These are phyloP conservation scores for Solanum virginianum DNA, from an alignment of 257 asterid genomes.

Conservation along the genomic window DNA sequence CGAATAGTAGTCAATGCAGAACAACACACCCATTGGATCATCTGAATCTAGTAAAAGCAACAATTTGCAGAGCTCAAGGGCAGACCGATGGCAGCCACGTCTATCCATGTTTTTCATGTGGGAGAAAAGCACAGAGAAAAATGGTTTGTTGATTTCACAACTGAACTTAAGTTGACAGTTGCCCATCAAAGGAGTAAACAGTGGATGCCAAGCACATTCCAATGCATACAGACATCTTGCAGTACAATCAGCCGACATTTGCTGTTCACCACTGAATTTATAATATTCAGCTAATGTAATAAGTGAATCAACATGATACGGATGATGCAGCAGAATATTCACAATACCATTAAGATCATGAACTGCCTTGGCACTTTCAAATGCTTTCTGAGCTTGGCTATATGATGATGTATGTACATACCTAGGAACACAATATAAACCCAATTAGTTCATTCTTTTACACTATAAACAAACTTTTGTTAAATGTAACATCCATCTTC, in stretches of 20 bases:
- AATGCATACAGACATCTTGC: constrained; percentile 74
- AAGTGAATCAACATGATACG: constrained; percentile 87
- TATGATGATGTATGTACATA: constrained; percentile 65
- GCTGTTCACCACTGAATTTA: constrained; percentile 85
- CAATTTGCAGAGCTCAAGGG: constrained; percentile 85
- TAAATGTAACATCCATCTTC: not conserved
- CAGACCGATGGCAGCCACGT: constrained; percentile 92
- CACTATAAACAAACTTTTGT: not conserved
- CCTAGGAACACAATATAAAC: constrained; percentile 16
- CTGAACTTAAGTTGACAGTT: constrained; percentile 56
- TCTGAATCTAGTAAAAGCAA: constrained; percentile 79
- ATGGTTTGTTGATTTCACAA: constrained; percentile 69
- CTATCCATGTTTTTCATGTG: constrained; percentile 94
- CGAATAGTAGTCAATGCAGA: constrained; percentile 79
- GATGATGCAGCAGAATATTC: constrained; percentile 57
- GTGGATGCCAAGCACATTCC: constrained; percentile 95
- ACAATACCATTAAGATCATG: constrained; percentile 88
- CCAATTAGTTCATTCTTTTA: not conserved
- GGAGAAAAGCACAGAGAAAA: constrained; percentile 61
- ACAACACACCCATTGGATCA: constrained; percentile 76
- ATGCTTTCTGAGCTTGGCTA: constrained; percentile 73
- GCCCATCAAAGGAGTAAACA: constrained; percentile 51
- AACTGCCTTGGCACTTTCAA: constrained; percentile 78
- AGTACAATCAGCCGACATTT: constrained; percentile 77
- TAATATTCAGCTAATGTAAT: constrained; percentile 75